A percentile compares a stretch with the other conserved stretches of the same genome.
Conservation (phyloP, 2,329 filamentous ascomycete species). For the Cadophora sp. region DNA sequence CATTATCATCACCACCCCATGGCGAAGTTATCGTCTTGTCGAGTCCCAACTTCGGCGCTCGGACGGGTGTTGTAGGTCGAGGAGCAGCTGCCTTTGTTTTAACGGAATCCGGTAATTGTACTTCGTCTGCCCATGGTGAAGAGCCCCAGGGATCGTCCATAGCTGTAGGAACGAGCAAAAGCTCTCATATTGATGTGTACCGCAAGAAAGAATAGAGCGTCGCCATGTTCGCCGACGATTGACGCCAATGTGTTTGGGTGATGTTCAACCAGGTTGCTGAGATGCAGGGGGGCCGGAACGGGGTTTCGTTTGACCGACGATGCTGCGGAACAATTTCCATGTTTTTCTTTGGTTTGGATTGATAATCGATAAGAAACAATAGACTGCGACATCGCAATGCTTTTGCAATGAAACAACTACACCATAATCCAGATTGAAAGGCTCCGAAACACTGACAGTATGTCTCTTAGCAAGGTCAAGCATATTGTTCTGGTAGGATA, state of each 20-base stretch:
- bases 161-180: slow-evolving; percentile 35
- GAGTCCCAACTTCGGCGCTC: slow-evolving; percentile 29
- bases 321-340: not conserved
- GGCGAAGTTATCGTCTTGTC: slow-evolving; percentile 35
- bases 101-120: slow-evolving; percentile 29
- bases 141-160: slow-evolving; percentile 48
- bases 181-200: slow-evolving; percentile 42
- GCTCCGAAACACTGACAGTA: slow-evolving; percentile 44
- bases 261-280: slow-evolving; percentile 9
- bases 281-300: slow-evolving; percentile 1
- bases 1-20: slow-evolving; percentile 33
- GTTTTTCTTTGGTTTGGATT: slow-evolving; percentile 33
- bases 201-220: slow-evolving; percentile 12
- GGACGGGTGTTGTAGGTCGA: slow-evolving; percentile 31
- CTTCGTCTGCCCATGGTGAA: slow-evolving; percentile 48
- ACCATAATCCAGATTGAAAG: slow-evolving; percentile 9
- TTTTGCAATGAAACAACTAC: slow-evolving; percentile 30
- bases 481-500: slow-evolving; percentile 74
- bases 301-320: not conserved
- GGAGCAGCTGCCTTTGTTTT: slow-evolving; percentile 25
- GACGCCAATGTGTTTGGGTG: slow-evolving; percentile 25
- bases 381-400: slow-evolving; percentile 3
- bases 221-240: not conserved
- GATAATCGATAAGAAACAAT: slow-evolving; percentile 42
- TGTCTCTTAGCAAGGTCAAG: slow-evolving; percentile 75